These are phyloP conservation scores for Plenodomus lindquistii DNA, from an alignment of 2,329 filamentous ascomycete genomes.

Conservation along the genomic window DNA sequence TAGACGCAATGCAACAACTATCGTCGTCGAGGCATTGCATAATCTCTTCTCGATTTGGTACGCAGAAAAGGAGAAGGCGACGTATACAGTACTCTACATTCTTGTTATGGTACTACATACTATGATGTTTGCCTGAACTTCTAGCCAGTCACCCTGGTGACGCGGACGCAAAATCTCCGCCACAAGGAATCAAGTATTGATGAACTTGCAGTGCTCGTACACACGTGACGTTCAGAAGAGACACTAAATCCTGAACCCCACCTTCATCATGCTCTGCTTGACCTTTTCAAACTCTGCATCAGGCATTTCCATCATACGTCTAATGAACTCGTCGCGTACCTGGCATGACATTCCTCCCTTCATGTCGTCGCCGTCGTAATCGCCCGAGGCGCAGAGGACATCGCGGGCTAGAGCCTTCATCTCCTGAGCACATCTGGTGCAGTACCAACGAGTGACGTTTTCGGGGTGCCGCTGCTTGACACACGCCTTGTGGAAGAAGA, in stretches of 20 bases:
- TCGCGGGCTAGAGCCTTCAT: conserved; percentile 17
- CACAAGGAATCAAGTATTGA: no score
- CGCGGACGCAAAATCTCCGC: no score
- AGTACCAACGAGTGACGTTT: conserved; percentile 30
- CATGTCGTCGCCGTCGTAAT: neutral
- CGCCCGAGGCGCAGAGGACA: neutral
- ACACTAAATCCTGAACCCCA: neutral
- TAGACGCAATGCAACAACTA: no score
- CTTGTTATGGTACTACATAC: no score
- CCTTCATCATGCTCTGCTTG: neutral
- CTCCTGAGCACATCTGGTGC: conserved; percentile 20
- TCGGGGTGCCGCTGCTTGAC: conserved; percentile 21
- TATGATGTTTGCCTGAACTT: no score
- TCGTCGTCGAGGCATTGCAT: no score
- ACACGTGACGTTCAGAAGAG: no score
- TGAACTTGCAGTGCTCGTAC: no score
- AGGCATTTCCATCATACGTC: neutral
- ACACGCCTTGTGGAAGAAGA: conserved; percentile 28
- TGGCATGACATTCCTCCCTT: neutral
- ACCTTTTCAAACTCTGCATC: neutral
- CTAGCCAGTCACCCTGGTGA: no score
- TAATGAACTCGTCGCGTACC: neutral
- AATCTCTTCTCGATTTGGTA: no score
- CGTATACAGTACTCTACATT: no score
- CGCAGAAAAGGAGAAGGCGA: no score